Evolutionary conservation across 768 basidiomycete genomes (phyloP), one percentile per base, ranked within the genome.

Genomic region (Phanerodontia chrysosporium): DNA sequence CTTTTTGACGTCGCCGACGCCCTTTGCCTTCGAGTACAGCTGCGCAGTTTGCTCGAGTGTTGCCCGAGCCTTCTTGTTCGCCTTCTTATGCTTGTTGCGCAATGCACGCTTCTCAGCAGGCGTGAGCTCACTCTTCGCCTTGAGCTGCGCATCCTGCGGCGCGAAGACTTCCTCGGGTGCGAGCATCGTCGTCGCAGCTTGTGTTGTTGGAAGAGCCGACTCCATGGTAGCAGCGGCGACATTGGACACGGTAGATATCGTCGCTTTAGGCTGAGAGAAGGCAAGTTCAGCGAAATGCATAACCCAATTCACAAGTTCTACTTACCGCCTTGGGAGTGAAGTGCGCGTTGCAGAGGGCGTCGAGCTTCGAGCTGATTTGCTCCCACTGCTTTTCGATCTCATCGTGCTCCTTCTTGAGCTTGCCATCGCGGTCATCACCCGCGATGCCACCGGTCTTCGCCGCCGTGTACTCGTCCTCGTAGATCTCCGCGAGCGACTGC

Each of bases 141-240:
- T 84, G 24, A 82, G 78, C 49, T 81, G 80, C 2, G 80, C 72
- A 0, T 83, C 67, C 2, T 80, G 71, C 0, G 89, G 82, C 0
- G 86, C 77, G 65, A 89, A 89, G 14, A 98, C 76, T 73, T 99
- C 97, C 70, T 98, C 94, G 1, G 97, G 97, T 0, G 97, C 93
- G 45, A 99, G 81, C 79, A 94, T 88, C 3, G 85, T 87, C 1
- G 87, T 78, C 0, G 81, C 75, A 0, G 92, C 86, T 65, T 86
- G 84, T 9, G 86, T 81, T 0, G 92, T 90, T 0, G 96, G 97
- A 5, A 99, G 78, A 0, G 95, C 92, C 1, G 94, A 94, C 72
- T 98, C 97, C 64, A 98, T 72, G 2, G 85, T 80, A 25, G 93
- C 82, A 1, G 90, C 86, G 0, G 95, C 83, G 4, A 90, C 76